Conservation (phyloP, 345 rosid species). For the Eucalyptus virginea region DNA sequence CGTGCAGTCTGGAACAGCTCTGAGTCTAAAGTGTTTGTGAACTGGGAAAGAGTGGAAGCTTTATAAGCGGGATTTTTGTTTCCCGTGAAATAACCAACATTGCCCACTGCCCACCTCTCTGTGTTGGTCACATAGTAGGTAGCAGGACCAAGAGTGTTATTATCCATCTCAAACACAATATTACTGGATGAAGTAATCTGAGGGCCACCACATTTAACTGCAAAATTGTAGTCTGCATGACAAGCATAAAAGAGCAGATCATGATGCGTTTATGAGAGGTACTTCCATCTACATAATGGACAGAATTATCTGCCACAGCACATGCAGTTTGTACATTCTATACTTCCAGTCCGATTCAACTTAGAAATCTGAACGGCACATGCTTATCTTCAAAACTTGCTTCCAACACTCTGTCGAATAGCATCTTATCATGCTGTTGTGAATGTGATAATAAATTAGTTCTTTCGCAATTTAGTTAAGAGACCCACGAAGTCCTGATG, state of each 20-base stretch:
- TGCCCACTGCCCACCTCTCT: conserved; percentile 37
- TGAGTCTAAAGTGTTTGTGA: too few species aligned
- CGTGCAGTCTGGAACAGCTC: too few species aligned
- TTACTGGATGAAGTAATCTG: conserved; percentile 15
- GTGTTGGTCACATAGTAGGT: conserved; percentile 29
- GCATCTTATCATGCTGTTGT: background rate
- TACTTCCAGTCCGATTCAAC: too few species aligned
- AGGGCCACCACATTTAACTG: conserved; percentile 62
- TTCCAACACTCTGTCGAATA: background rate
- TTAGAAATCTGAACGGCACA: too few species aligned
- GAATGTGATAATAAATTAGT: background rate
- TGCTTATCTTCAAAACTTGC: too few species aligned
- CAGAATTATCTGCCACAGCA: background rate
- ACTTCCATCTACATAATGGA: background rate
- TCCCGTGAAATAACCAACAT: conserved; percentile 1
- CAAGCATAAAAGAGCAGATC: background rate
- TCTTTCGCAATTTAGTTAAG: background rate
- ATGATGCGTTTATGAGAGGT: background rate
- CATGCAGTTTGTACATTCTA: background rate
- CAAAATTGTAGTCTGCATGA: conserved; percentile 38
- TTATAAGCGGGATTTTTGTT: too few species aligned
- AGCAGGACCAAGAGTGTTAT: conserved; percentile 39
- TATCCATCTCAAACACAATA: conserved; percentile 31
- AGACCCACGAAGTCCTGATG: background rate
- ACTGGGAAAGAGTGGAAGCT: too few species aligned